Base-by-base conservation (phyloP, 1,139 yeast genomes). In the Blastobotrys capitulatus region DNA sequence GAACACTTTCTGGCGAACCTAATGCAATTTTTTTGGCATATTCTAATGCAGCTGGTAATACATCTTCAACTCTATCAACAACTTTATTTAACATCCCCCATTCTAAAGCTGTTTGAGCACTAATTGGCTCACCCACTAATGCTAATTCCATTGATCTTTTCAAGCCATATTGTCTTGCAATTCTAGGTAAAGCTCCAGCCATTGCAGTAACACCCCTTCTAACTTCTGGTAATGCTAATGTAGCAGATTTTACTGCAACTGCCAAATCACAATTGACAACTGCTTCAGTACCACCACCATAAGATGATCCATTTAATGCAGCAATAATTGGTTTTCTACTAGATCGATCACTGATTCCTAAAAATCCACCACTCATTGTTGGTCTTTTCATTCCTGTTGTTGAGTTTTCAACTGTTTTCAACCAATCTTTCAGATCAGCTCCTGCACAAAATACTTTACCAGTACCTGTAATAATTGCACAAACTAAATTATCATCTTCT, bases 271-370 rank as follows among this genome's bases (percentile, higher is more conserved):
- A 63, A 47, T 65, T 65, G 48, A 63, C 53, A 12, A 63, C 54
- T 8, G 62, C 57, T 52, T 65, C 68, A 38, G 67, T 63, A 16
- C 68, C 68, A 6, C 68, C 68, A 16, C 68, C 68, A 38, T 55
- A 61, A 5, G 66, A 54, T 6, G 64, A 38, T 9, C 68, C 68
- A 45, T 64, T 64, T 20, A 65, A 49, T 0, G 68, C 68, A 1
- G 63, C 66, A 20, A 65, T 64, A 40, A 64, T 56, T 15, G 68
- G 68, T 47, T 65, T 65, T 27, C 49, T 52, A 44, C 55, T 54
- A 19, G 51, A 45, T 9, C 68, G 59, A 47, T 65, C 61, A 16
- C 65, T 59, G 32, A 65, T 53, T 2, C 68, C 68, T 48, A 64
- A 49, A 49, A 65, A 65, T 19, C 68, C 68, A 34, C 46, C 46